Percentiles rank a stretch among this genome's conserved stretches.
phyloP scores from a whole-genome alignment of 148 eudicot species.

The Camellia granthamiana region DNA sequence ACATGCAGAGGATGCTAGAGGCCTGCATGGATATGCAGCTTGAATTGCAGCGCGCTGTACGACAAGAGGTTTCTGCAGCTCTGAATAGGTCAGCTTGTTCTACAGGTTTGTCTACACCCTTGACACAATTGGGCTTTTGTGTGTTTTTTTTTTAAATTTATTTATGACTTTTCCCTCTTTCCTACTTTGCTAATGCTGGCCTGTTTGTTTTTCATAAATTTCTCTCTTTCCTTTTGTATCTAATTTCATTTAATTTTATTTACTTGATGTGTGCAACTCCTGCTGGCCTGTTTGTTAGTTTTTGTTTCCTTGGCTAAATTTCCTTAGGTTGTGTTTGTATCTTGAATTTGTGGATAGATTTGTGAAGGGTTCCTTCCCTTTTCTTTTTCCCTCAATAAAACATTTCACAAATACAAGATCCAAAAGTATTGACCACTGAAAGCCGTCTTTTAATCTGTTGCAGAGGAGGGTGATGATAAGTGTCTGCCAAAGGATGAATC shows the following conservation, averaged over 20 bases:
- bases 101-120: constrained; percentile 37
- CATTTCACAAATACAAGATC: too few relatives aligned
- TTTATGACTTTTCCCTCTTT: not conserved
- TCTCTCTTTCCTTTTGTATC: not conserved
- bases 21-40: constrained; percentile 95
- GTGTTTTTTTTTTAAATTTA: too few relatives aligned
- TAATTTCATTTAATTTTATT: too few relatives aligned
- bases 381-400: too few relatives aligned
- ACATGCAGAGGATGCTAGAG: constrained; percentile 90
- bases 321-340: not conserved
- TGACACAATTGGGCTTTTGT: not conserved
- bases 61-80: constrained; percentile 84
- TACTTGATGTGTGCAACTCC: not conserved
- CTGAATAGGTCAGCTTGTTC: constrained; percentile 46
- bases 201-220: too few relatives aligned
- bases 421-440: not conserved
- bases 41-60: constrained; percentile 75
- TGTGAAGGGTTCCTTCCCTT: too few relatives aligned
- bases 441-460: constrained; percentile 8
- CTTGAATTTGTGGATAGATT: not conserved
- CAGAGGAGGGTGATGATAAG: constrained; percentile 29
- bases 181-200: not conserved
- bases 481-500: constrained; percentile 39
- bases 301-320: too few relatives aligned
- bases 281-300: too few relatives aligned